A percentile compares a stretch with the other conserved stretches of the same genome.
Conservation (phyloP, 2,329 filamentous ascomycete genomes). For the Colletotrichum siamense region DNA sequence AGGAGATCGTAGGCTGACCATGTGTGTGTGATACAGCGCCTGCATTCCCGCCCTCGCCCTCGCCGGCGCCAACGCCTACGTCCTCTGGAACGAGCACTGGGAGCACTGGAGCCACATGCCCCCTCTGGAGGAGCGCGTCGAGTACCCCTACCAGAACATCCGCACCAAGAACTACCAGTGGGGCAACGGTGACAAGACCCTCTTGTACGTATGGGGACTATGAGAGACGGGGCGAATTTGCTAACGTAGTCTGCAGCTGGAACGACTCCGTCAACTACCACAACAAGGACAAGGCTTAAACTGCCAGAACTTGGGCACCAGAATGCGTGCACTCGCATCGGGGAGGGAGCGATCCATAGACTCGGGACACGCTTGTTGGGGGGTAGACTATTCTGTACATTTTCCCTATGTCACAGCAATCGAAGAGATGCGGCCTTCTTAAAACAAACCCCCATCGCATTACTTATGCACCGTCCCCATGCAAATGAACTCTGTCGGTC, state of each 20-base stretch:
- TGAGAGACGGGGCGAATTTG: slow-evolving; percentile 16
- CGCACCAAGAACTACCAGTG: slow-evolving; percentile 94
- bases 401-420: slow-evolving; percentile 25
- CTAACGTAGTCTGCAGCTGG: slow-evolving; percentile 67
- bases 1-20: background rate
- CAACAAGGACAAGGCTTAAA: slow-evolving; percentile 78
- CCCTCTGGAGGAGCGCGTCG: slow-evolving; percentile 85
- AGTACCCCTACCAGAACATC: slow-evolving; percentile 99
- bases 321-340: background rate
- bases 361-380: slow-evolving; percentile 7
- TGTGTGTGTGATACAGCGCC: slow-evolving; percentile 57
- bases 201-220: slow-evolving; percentile 61
- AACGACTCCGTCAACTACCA: slow-evolving; percentile 96
- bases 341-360: slow-evolving; percentile 17
- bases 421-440: slow-evolving; percentile 9
- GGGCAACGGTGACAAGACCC: slow-evolving; percentile 92
- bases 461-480: background rate
- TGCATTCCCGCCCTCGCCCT: slow-evolving; percentile 76
- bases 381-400: slow-evolving; percentile 30
- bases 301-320: slow-evolving; percentile 19
- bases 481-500: background rate
- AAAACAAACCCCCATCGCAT: background rate
- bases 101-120: slow-evolving; percentile 89
- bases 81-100: slow-evolving; percentile 96
- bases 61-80: slow-evolving; percentile 82